phyloP scores from a whole-genome alignment of 2,329 filamentous ascomycete genomes.

The Pseudocercospora vitis region DNA sequence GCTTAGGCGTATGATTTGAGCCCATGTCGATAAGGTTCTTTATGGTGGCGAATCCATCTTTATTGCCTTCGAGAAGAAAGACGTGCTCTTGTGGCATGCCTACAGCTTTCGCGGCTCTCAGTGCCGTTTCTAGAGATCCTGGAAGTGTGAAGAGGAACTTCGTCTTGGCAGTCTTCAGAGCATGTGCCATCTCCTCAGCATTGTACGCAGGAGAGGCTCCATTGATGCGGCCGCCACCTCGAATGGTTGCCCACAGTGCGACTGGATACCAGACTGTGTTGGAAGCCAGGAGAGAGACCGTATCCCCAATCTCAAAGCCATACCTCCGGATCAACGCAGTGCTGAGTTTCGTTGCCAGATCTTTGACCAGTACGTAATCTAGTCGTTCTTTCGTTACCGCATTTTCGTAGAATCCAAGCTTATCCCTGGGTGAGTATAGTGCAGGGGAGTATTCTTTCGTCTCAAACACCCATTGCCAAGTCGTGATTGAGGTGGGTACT shows the following conservation, averaged over 20 bases:
- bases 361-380: slow-evolving; percentile 57
- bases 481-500: slow-evolving; percentile 56
- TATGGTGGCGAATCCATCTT: slow-evolving; percentile 49
- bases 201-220: slow-evolving; percentile 65
- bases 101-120: slow-evolving; percentile 53
- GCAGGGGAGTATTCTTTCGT: slow-evolving; percentile 52
- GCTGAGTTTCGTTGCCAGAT: slow-evolving; percentile 57
- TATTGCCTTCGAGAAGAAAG: slow-evolving; percentile 56
- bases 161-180: slow-evolving; percentile 56
- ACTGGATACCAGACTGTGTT: slow-evolving; percentile 68
- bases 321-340: slow-evolving; percentile 58
- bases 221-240: slow-evolving; percentile 55
- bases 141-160: slow-evolving; percentile 59
- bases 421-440: slow-evolving; percentile 33
- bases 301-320: slow-evolving; percentile 54
- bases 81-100: slow-evolving; percentile 52
- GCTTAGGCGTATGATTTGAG: slow-evolving; percentile 41
- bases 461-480: slow-evolving; percentile 63
- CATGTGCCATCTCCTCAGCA: slow-evolving; percentile 64
- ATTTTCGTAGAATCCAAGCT: slow-evolving; percentile 56
- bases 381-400: slow-evolving; percentile 58
- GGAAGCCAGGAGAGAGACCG: slow-evolving; percentile 59
- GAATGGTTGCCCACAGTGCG: slow-evolving; percentile 58
- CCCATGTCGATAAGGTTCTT: slow-evolving; percentile 46
- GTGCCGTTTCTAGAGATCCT: slow-evolving; percentile 53